Evolutionary conservation across 148 eudicot species (phyloP), one percentile per base, ranked within the genome.

Genomic region (Selenicereus undatus): DNA sequence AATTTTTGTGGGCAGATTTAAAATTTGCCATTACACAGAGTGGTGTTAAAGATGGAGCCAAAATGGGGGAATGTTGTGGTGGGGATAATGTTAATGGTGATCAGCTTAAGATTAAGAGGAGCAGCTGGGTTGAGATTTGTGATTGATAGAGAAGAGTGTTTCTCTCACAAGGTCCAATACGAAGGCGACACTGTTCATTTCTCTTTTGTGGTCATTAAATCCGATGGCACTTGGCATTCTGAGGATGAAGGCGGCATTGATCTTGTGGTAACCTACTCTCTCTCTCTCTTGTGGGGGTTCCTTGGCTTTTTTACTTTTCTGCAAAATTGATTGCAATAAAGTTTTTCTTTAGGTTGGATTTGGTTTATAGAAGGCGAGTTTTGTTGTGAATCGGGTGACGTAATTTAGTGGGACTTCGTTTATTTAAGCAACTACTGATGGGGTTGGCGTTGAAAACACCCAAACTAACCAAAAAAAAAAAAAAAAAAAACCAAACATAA

Each of bases 81-180:
- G 75, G 48, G 80, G 2, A 39, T 83, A 8, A 51, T 86, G 36
- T 3, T 82, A 71, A 69, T 83, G 27, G 30, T 88, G 18, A 27
- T 88, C 21, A 79, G 81, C 50, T 43, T 89, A n/a, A 72, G 58
- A 39, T 74, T 81, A 60, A 84, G 60, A 78, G 85, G 79, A 65
- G 88, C 81, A 29, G 68, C 58, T 62, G 97, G 89, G 64, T 84
- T 91, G 50, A 90, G 91, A 87, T 91, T 91, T 87, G 90, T 88
- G 82, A 89, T 94, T n/a, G 94, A 94, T 70, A 90, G 87, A 85
- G 94, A 89, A 82, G 97, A 93, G 62, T 93, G 98, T 68, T 88
- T 91, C 32, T 88, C 98, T 48, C 92, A 90, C 60, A 81, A 89
- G 27, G 87, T 89, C 75, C 52, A 71, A 35, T 91, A 88, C 71